A percentile compares a stretch with the other conserved stretches of the same genome.
These are phyloP conservation scores for Tolypocladium album DNA, from an alignment of 2,329 filamentous ascomycete genomes.

Conservation along the genomic window DNA sequence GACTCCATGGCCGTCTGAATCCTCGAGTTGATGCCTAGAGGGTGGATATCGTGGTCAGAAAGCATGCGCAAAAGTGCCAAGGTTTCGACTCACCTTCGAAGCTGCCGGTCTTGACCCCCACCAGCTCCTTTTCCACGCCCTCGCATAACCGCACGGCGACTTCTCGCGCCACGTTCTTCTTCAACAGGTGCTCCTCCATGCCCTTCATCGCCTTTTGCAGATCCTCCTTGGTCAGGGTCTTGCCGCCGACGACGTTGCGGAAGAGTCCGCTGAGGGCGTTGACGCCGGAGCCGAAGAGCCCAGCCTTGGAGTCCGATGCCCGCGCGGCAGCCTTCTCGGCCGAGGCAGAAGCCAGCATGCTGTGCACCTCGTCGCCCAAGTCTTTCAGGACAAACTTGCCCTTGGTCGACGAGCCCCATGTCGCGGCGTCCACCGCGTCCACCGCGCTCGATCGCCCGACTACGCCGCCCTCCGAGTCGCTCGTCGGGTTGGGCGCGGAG, in stretches of 20 bases:
- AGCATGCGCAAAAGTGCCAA: background rate
- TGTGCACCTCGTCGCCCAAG: slow-evolving; percentile 84
- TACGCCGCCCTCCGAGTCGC: slow-evolving; percentile 40
- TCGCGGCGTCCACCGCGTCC: slow-evolving; percentile 64
- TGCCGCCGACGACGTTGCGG: slow-evolving; percentile 89
- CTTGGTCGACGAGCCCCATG: slow-evolving; percentile 79
- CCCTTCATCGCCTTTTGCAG: slow-evolving; percentile 86
- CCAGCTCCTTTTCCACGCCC: slow-evolving; percentile 78
- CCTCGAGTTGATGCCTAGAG: slow-evolving; percentile 60
- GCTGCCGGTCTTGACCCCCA: slow-evolving; percentile 82
- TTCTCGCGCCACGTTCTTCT: slow-evolving; percentile 94
- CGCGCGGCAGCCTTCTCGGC: slow-evolving; percentile 41
- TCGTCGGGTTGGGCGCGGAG: slow-evolving; percentile 52
- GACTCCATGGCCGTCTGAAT: slow-evolving; percentile 84
- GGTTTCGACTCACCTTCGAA: slow-evolving; percentile 56
- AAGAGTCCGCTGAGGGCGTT: slow-evolving; percentile 82
- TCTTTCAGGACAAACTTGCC: slow-evolving; percentile 93
- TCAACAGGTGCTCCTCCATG: slow-evolving; percentile 89
- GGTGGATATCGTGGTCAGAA: background rate
- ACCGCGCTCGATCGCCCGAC: slow-evolving; percentile 46
- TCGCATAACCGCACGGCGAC: slow-evolving; percentile 85
- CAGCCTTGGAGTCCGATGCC: slow-evolving; percentile 41
- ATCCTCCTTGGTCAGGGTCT: slow-evolving; percentile 80
- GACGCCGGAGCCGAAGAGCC: slow-evolving; percentile 68
- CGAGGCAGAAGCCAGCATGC: slow-evolving; percentile 74